Percentiles rank a stretch among this genome's conserved stretches.
Conservation (phyloP, 768 basidiomycete genomes). For the Boletus subparvulus region DNA sequence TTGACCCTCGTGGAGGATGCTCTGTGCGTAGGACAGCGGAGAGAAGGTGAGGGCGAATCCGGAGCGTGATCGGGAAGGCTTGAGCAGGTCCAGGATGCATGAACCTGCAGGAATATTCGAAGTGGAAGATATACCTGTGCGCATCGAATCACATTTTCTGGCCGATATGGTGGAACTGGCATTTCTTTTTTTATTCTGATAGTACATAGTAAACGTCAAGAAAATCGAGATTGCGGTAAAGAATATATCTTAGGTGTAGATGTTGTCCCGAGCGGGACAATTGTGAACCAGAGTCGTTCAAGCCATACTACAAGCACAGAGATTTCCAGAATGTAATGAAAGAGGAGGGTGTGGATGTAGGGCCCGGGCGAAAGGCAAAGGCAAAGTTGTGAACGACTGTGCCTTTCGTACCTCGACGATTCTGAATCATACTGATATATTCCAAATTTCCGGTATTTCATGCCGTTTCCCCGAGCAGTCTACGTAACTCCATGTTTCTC, state of each 20-base stretch:
- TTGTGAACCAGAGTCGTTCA: constrained; percentile 66
- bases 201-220: constrained; percentile 79
- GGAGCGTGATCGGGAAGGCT: constrained; percentile 53
- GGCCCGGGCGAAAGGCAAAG: neutral
- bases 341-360: constrained; percentile 11
- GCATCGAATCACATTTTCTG: constrained; percentile 25
- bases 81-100: constrained; percentile 74
- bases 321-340: constrained; percentile 35
- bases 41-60: constrained; percentile 53
- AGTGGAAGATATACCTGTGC: constrained; percentile 66
- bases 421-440: neutral
- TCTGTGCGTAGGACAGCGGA: constrained; percentile 70
- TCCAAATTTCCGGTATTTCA: neutral
- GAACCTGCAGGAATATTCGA: constrained; percentile 72
- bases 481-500: constrained; percentile 11
- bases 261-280: constrained; percentile 68
- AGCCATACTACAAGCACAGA: constrained; percentile 62
- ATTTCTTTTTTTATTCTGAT: neutral
- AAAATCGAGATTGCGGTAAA: constrained; percentile 81
- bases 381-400: constrained; percentile 13
- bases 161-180: neutral
- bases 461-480: constrained; percentile 8
- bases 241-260: constrained; percentile 63
- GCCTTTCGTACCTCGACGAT: neutral
- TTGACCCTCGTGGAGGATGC: constrained; percentile 68